These are phyloP conservation scores for Raffaelea arxii DNA, from an alignment of 2,329 filamentous ascomycete species.

Conservation along the genomic window DNA sequence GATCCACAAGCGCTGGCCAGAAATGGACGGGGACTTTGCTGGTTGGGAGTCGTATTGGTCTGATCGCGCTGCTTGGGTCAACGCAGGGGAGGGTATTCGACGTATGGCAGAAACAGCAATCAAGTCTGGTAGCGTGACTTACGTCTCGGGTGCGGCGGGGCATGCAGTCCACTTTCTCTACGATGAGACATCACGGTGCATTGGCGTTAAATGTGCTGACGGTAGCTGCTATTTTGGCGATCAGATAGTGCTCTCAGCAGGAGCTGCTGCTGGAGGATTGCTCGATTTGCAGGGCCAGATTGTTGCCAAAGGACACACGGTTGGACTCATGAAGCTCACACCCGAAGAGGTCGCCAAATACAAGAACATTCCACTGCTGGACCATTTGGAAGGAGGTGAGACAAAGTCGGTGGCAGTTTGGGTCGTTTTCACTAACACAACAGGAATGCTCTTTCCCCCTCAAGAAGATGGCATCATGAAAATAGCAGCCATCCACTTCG, in stretches of 20 bases:
- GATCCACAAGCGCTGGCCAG: slow-evolving; percentile 5
- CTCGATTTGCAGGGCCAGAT: slow-evolving; percentile 36
- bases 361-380: slow-evolving; percentile 48
- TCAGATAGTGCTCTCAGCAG: slow-evolving; percentile 36
- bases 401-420: too few species aligned
- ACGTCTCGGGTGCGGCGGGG: slow-evolving; percentile 1
- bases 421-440: too few species aligned
- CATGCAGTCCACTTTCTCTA: slow-evolving; percentile 1
- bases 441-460: slow-evolving; percentile 5
- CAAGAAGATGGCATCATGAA: slow-evolving; percentile 5
- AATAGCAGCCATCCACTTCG: neutral
- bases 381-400: slow-evolving; percentile 17
- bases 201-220: slow-evolving; percentile 17
- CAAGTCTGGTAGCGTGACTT: slow-evolving; percentile 2
- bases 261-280: slow-evolving; percentile 21
- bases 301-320: slow-evolving; percentile 46
- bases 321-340: slow-evolving; percentile 49
- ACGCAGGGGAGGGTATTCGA: slow-evolving; percentile 3
- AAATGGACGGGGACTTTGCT: slow-evolving; percentile 1
- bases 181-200: slow-evolving; percentile 16
- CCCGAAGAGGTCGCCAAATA: slow-evolving; percentile 42
- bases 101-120: slow-evolving; percentile 5
- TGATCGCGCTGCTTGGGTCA: slow-evolving; percentile 3
- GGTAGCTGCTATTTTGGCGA: slow-evolving; percentile 21
- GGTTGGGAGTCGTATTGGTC: slow-evolving; percentile 2